phyloP scores from a whole-genome alignment of 805 yeast species.

The Ascoidea asiatica region DNA sequence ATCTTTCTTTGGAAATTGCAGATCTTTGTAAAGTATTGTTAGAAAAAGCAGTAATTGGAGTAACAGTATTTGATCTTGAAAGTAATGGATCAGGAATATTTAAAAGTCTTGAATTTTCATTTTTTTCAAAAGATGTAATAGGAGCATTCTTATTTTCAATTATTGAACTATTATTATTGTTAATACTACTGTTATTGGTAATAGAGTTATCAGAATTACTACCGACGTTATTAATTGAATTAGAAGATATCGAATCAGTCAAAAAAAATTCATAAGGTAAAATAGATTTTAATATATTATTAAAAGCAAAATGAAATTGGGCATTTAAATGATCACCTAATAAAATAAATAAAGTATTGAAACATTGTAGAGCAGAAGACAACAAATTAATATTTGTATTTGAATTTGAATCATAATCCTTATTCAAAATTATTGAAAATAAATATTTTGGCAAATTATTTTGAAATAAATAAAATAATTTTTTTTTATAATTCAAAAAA shows the following conservation, averaged over 20 bases:
- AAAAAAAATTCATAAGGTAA: slow-evolving; percentile 21
- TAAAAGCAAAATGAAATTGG: slow-evolving; percentile 67
- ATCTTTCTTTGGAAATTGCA: slow-evolving; percentile 54
- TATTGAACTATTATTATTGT: slow-evolving; percentile 11
- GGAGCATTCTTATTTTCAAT: too few relatives aligned
- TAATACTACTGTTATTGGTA: not conserved
- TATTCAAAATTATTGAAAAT: slow-evolving; percentile 62
- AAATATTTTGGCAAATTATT: slow-evolving; percentile 80
- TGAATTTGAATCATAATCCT: too few relatives aligned
- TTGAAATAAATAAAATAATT: slow-evolving; percentile 48
- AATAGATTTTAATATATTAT: slow-evolving; percentile 47
- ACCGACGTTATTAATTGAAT: not conserved
- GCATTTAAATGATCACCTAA: slow-evolving; percentile 54
- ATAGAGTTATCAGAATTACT: not conserved
- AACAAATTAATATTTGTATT: slow-evolving; percentile 45
- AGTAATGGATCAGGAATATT: not conserved
- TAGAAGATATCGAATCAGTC: slow-evolving; percentile 3
- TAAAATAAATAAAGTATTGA: slow-evolving; percentile 57
- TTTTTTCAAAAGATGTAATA: not conserved
- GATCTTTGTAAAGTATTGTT: slow-evolving; percentile 15
- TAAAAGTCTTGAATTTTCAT: not conserved
- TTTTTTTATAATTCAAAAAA: slow-evolving; percentile 11
- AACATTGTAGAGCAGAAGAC: slow-evolving; percentile 62
- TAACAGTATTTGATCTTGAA: not conserved
- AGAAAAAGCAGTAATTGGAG: slow-evolving; percentile 12